Percentiles rank a stretch among this genome's conserved stretches.
Evolutionary conservation across 345 rosid genomes (phyloP).

Genomic region (Chamaenerion angustifolium): DNA sequence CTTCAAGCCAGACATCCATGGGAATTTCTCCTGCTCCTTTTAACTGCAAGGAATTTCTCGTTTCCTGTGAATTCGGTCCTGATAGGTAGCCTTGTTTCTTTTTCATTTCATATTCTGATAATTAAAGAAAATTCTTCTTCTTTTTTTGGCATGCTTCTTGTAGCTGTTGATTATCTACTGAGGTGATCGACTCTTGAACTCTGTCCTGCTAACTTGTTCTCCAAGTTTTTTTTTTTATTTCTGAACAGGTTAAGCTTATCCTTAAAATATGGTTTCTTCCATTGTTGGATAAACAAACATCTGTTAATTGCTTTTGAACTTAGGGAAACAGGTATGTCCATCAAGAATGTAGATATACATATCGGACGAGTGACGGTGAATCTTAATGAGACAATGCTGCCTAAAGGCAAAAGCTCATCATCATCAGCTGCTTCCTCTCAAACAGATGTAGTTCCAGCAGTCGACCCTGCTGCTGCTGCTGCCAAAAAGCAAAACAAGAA

Average conservation of each 20-base stretch:
- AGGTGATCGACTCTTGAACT: no score
- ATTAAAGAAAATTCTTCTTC: no score
- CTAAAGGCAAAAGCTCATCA: slow-evolving; percentile 34
- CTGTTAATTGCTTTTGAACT: slow-evolving; percentile 14
- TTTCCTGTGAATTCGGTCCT: slow-evolving; percentile 81
- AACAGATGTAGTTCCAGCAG: slow-evolving; percentile 9
- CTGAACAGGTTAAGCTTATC: background rate
- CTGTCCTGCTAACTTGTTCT: no score
- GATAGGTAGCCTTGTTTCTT: slow-evolving; percentile 37
- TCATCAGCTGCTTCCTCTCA: slow-evolving; percentile 10
- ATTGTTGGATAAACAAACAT: background rate
- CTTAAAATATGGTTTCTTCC: background rate
- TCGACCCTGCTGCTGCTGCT: slow-evolving; percentile 14
- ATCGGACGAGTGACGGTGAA: slow-evolving; percentile 60
- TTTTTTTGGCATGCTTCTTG: background rate
- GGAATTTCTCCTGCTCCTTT: slow-evolving; percentile 62
- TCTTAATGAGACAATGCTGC: slow-evolving; percentile 61
- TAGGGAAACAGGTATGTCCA: slow-evolving; percentile 71
- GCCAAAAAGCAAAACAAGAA: slow-evolving; percentile 32
- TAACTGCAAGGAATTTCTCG: slow-evolving; percentile 65
- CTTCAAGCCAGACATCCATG: slow-evolving; percentile 31
- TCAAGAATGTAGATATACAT: slow-evolving; percentile 48
- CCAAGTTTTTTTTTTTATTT: background rate
- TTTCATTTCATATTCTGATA: background rate
- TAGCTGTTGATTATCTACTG: background rate